phyloP scores from a whole-genome alignment of 163 green algal genomes.

The Chloromonas sp. region DNA sequence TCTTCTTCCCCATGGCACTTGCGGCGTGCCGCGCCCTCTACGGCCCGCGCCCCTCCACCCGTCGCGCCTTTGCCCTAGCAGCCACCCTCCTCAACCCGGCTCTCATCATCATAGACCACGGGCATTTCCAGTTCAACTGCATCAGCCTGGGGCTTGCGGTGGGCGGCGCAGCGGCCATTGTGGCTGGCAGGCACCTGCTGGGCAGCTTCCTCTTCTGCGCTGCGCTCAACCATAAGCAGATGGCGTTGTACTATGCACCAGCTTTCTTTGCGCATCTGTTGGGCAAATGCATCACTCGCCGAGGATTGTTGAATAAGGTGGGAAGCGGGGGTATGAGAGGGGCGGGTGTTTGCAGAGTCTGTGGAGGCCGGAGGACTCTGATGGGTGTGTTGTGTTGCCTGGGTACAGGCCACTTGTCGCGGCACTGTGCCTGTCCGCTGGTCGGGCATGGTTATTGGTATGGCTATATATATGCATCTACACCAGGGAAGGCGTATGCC shows the following conservation, averaged over 20 bases:
- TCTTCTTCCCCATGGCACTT: conserved; percentile 66
- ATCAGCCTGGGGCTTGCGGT: conserved; percentile 84
- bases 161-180: conserved; percentile 43
- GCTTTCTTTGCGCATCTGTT: conserved; percentile 95
- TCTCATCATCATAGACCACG: conserved; percentile 92
- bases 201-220: conserved; percentile 67
- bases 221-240: conserved; percentile 97
- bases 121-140: conserved; percentile 99
- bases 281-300: conserved; percentile 56
- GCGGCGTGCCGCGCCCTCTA: conserved; percentile 3
- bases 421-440: no score
- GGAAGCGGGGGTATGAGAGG: background rate
- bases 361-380: no score
- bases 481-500: no score
- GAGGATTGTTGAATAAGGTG: conserved; percentile 22
- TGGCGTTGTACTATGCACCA: conserved; percentile 91
- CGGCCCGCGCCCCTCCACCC: background rate
- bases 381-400: no score
- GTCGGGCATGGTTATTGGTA: no score
- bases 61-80: conserved; percentile 34
- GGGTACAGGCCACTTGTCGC: no score
- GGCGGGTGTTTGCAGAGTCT: no score
- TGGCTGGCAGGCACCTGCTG: conserved; percentile 42
- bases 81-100: conserved; percentile 75
- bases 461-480: no score